phyloP scores from a whole-genome alignment of 139 green algal genomes.

The Trebouxia sp. region DNA sequence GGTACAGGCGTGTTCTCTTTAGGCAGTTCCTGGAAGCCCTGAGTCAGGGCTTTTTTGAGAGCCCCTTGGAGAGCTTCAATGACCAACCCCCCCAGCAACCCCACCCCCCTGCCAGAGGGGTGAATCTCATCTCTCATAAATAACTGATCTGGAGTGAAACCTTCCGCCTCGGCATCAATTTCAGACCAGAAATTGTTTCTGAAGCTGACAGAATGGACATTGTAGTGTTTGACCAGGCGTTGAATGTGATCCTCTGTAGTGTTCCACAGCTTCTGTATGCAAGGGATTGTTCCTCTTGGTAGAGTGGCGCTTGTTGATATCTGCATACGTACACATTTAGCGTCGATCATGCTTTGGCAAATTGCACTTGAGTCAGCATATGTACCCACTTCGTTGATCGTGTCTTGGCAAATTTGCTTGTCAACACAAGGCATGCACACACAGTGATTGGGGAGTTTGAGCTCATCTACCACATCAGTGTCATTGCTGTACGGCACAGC shows the following conservation, averaged over 20 bases:
- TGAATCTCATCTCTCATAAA: conserved; percentile 24
- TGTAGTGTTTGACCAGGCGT: conserved; percentile 8
- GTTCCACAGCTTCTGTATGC: conserved; percentile 17
- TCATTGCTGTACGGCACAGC: no score
- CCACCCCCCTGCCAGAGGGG: conserved; percentile 12
- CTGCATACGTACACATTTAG: not conserved
- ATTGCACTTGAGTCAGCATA: no score
- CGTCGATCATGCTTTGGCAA: no score
- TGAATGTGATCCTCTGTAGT: conserved; percentile 29
- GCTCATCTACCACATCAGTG: no score
- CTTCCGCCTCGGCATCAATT: conserved; percentile 1
- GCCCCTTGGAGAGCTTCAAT: not conserved
- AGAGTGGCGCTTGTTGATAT: not conserved
- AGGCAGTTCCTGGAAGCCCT: not conserved
- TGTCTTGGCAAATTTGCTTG: no score
- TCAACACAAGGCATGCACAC: no score
- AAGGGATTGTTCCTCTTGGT: not conserved
- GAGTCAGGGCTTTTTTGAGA: not conserved
- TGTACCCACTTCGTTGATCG: no score
- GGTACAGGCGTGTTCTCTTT: not conserved
- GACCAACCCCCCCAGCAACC: conserved; percentile 14
- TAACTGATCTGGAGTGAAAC: conserved; percentile 3
- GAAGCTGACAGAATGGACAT: conserved; percentile 22
- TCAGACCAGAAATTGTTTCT: conserved; percentile 10
- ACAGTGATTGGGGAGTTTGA: no score